Base-by-base conservation (phyloP, 2,329 filamentous ascomycete genomes). In the Penicillium sp. region DNA sequence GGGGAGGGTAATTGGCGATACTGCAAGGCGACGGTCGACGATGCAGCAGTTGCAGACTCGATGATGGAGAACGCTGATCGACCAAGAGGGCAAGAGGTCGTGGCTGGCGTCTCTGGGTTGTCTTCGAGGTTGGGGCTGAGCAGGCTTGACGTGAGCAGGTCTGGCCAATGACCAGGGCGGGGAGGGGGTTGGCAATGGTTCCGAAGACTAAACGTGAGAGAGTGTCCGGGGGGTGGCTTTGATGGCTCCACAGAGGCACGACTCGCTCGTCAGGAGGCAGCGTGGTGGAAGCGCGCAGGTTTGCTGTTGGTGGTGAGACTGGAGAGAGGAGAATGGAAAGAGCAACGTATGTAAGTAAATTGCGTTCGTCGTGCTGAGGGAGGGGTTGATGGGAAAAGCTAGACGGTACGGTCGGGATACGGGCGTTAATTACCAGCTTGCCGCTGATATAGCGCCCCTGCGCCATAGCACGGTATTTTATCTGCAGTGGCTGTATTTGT, bases 141-240 rank as follows among this genome's bases (percentile, higher is more conserved):
- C 48, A 59, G 56, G 28, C 47, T 55, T 58, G 56, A 57, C 56
- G 56, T 50, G 56, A 51, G 47, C 52, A 53, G 47, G 43, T 40
- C 48, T 46, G 23, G 47, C 56, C 56, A 59, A 59, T 59, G 47
- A 55, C 47, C 47, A 56, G 28, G 42, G 56, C 52, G 47, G 56
- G 42, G 51, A 21, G 53, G 56, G 56, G 56, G 52, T 38, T 52
- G 42, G 40, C 38, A 48, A 38, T 47, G 45, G 30, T 55, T 50
- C 54, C 40, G 54, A 56, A 43, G 38, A 23, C 46, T 49, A 55
- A 55, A 43, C 40, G 40, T 12, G 18, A 43, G 33, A 11, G 9
- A 4, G 33, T 38, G n/a, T 43, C 9, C 23, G 4, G 38, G 38
- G n/a, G 43, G 40, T 35, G 50, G 50, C 50, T 46, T 52, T 35